Base-by-base conservation (phyloP, 768 basidiomycete genomes). In the Leccinellum luteum region DNA sequence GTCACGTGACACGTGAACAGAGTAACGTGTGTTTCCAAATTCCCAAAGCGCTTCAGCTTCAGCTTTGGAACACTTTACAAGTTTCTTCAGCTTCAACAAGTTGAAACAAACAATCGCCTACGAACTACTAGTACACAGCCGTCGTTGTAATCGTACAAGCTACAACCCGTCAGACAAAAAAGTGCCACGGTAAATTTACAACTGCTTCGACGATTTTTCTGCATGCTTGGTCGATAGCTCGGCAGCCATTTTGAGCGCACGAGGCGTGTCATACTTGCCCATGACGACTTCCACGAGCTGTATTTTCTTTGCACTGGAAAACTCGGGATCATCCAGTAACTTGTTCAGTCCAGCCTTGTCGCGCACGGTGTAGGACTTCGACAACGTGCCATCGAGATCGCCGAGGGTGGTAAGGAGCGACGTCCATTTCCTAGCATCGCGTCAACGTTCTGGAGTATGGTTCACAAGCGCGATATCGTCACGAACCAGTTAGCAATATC, bases 231-330 rank as follows among this genome's bases (percentile, higher is more conserved):
- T 47, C 17, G 66, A 49, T n/a, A 73, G 15, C 44, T 64, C 84
- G 1, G 82, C 77, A 63, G 85, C 82, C 52, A 78, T 70, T 64
- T 79, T 75, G 60, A 92, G 74, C 34, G 82, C 79, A 34, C 77
- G 73, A 4, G 92, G 92, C 0, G 89, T 89, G 69, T 94, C 92
- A 27, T 79, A 72, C 60, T 78, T 79, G 25, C 77, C 81, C 89
- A 94, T 91, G 57, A 86, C 72, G 9, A 94, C 81, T 73, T 94
- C 92, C 15, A 94, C 87, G 32, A 94, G 74, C 66, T 92, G 89
- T 51, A 90, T 85, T 72, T 81, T 82, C 54, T 84, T 77, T 3
- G 88, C 85, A 21, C 65, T 76, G 3, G 77, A 80, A 66, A 97
- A 95, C 8, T 74, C 67, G 3, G 74, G 56, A 66, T 89, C 78